These are phyloP conservation scores for Phaffia australis DNA, from an alignment of 768 basidiomycete genomes.

Conservation along the genomic window DNA sequence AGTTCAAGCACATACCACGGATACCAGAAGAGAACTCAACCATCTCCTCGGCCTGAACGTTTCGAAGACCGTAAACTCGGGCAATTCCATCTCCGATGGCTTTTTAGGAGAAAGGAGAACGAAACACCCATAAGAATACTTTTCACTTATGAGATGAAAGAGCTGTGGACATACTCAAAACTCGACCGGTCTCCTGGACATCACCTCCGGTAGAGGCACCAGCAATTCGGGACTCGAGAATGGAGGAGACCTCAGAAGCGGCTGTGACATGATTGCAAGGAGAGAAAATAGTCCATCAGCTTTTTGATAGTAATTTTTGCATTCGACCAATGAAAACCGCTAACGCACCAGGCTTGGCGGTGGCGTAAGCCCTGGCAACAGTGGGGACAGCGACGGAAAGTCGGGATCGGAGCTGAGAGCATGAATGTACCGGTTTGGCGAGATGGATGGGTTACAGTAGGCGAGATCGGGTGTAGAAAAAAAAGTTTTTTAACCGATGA, in stretches of 20 bases:
- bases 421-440: background rate
- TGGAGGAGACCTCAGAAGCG: conserved; percentile 97
- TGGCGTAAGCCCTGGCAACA: conserved; percentile 71
- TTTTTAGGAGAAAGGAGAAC: conserved; percentile 34
- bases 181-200: conserved; percentile 98
- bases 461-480: background rate
- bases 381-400: conserved; percentile 34
- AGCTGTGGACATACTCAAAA: conserved; percentile 64
- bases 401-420: conserved; percentile 35
- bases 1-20: conserved; percentile 99
- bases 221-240: conserved; percentile 95
- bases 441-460: background rate
- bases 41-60: conserved; percentile 99
- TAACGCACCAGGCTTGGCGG: conserved; percentile 85
- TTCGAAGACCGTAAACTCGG: conserved; percentile 95
- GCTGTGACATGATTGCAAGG: conserved; percentile 43
- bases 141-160: background rate
- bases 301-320: background rate
- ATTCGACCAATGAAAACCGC: background rate
- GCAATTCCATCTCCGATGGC: conserved; percentile 92
- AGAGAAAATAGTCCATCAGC: background rate
- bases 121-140: conserved; percentile 31
- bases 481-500: no score
- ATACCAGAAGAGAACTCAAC: conserved; percentile 99
- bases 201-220: conserved; percentile 82